A percentile compares a stretch with the other conserved stretches of the same genome.
These are phyloP conservation scores for Penicillium sp. DNA, from an alignment of 2,329 filamentous ascomycete genomes.

Conservation along the genomic window DNA sequence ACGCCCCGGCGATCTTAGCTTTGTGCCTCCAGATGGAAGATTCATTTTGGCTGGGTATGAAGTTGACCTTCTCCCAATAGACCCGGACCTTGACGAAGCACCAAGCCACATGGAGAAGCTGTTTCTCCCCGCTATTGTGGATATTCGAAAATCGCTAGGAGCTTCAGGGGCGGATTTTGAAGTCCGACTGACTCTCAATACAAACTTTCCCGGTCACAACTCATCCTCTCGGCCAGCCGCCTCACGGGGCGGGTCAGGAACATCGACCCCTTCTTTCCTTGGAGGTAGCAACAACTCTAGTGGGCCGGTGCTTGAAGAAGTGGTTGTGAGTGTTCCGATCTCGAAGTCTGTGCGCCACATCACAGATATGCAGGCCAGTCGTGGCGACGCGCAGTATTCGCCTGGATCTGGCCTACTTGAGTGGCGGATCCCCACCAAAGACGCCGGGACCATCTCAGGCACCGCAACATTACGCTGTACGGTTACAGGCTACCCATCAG, in stretches of 20 bases:
- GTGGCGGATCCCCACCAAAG: constrained; percentile 75
- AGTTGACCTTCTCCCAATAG: constrained; percentile 78
- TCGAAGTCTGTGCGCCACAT: constrained; percentile 77
- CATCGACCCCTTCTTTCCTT: constrained; percentile 50
- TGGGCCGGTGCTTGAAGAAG: constrained; percentile 67
- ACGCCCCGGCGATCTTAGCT: constrained; percentile 85
- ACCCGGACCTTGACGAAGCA: constrained; percentile 56
- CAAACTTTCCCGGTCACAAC: constrained; percentile 56
- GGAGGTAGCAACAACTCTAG: constrained; percentile 54
- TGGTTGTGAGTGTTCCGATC: constrained; percentile 74
- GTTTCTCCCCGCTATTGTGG: constrained; percentile 76
- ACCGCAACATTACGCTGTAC: constrained; percentile 76
- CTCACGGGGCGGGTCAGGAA: constrained; percentile 45
- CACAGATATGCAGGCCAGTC: constrained; percentile 73
- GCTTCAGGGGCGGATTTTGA: constrained; percentile 79
- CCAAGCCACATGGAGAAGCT: constrained; percentile 60
- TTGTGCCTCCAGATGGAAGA: constrained; percentile 88
- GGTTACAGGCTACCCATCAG: constrained; percentile 63
- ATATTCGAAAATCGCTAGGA: constrained; percentile 78
- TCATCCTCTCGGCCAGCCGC: constrained; percentile 40
- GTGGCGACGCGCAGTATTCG: constrained; percentile 79
- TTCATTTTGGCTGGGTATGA: constrained; percentile 95
- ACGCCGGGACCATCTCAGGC: constrained; percentile 64
- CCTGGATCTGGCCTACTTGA: constrained; percentile 70
- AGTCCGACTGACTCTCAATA: constrained; percentile 70